A percentile compares a stretch with the other conserved stretches of the same genome.
Conservation (phyloP, 202 grass and related monocot species). For the Setaria viridis region DNA sequence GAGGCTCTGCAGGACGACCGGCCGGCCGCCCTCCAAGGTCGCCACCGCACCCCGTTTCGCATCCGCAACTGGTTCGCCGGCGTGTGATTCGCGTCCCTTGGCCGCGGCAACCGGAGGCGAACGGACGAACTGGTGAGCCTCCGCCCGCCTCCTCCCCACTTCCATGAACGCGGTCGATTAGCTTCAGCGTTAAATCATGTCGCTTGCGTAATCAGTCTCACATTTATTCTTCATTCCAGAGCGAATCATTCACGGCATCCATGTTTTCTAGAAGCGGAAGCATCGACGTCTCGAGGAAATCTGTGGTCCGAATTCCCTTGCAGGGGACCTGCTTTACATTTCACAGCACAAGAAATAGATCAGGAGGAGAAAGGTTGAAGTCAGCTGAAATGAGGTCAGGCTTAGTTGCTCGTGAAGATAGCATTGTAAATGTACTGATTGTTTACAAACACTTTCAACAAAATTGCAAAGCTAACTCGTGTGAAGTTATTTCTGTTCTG, state of each 20-base stretch:
- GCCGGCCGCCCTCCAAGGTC: not conserved
- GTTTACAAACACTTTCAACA: too few relatives aligned
- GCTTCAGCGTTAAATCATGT: not conserved
- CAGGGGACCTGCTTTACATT: not conserved
- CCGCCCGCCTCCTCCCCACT: not conserved
- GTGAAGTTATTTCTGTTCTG: not conserved
- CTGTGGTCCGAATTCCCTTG: not conserved
- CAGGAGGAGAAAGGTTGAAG: not conserved
- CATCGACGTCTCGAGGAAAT: too few relatives aligned
- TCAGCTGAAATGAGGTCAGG: not conserved
- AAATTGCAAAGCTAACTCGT: not conserved
- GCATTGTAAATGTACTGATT: not conserved
- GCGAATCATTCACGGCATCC: not conserved
- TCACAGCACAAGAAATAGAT: not conserved
- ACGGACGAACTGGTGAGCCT: not conserved
- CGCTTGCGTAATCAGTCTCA: not conserved
- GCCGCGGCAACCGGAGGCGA: not conserved
- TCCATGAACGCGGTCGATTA: not conserved
- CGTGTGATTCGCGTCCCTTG: not conserved
- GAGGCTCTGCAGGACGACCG: not conserved
- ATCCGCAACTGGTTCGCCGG: not conserved
- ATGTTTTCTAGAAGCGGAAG: not conserved
- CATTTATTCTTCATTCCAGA: not conserved
- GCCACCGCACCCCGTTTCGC: not conserved
- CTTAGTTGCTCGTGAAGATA: not conserved